Conservation (phyloP, 306 rosid genomes). For the Trifolium pratense region DNA sequence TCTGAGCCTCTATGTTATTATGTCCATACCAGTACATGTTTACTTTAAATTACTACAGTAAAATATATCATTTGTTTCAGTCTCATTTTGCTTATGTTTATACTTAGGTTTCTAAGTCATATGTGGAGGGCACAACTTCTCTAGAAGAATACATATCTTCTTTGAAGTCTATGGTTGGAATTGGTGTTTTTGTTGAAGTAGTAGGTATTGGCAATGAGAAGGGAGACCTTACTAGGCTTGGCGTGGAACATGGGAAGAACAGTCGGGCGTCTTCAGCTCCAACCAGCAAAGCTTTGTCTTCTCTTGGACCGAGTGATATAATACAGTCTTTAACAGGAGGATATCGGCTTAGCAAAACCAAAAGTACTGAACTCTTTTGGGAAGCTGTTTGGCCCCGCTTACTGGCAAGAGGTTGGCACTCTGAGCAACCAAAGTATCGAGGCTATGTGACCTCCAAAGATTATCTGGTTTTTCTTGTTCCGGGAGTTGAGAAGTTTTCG, state of each 20-base stretch:
- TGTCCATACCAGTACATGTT: too few relatives aligned
- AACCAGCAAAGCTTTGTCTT: too few relatives aligned
- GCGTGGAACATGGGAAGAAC: constrained; percentile 60
- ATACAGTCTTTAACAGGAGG: too few relatives aligned
- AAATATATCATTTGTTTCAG: not conserved
- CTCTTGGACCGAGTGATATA: too few relatives aligned
- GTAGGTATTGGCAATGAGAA: constrained; percentile 70
- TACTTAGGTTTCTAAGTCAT: not conserved
- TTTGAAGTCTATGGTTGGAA: constrained; percentile 67
- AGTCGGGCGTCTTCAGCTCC: constrained; percentile 36
- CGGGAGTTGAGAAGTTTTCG: not conserved
- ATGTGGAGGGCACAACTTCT: not conserved
- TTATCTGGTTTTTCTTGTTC: not conserved
- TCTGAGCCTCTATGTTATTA: too few relatives aligned
- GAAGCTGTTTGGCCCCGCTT: too few relatives aligned
- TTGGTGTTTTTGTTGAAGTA: constrained; percentile 67
- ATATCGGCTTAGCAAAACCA: too few relatives aligned
- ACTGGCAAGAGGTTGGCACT: not conserved
- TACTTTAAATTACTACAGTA: too few relatives aligned
- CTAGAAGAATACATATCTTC: constrained; percentile 3
- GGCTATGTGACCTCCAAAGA: not conserved
- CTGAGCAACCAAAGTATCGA: not conserved
- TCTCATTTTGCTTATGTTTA: not conserved
- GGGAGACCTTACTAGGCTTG: constrained; percentile 23
- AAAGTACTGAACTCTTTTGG: too few relatives aligned